These are phyloP conservation scores for Diplogelasinospora grovesii DNA, from an alignment of 495 filamentous ascomycete genomes.

Conservation along the genomic window DNA sequence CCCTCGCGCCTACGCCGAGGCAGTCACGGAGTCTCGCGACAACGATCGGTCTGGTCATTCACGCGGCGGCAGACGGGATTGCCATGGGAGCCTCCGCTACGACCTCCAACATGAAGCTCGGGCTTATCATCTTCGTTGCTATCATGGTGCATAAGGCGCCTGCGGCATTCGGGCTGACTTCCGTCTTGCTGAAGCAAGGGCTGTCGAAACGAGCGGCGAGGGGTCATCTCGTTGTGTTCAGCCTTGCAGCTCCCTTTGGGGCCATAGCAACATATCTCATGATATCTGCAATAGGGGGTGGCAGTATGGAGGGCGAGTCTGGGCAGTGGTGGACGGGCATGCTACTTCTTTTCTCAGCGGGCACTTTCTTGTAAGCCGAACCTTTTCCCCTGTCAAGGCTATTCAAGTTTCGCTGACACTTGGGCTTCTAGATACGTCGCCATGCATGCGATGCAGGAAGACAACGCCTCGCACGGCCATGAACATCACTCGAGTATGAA, in stretches of 20 bases:
- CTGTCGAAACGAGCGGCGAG: constrained; percentile 78
- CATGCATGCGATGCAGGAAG: constrained; percentile 96
- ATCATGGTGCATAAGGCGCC: constrained; percentile 98
- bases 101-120: constrained; percentile 62
- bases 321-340: constrained; percentile 86
- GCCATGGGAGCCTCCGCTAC: constrained; percentile 83
- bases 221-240: constrained; percentile 83
- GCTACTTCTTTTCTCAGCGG: constrained; percentile 82
- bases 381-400: neutral
- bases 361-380: constrained; percentile 84
- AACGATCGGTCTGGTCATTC: constrained; percentile 90
- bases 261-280: constrained; percentile 77
- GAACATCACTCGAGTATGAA: constrained; percentile 51
- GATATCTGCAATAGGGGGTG: constrained; percentile 62
- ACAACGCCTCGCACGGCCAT: constrained; percentile 41
- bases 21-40: constrained; percentile 58
- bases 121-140: constrained; percentile 85
- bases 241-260: constrained; percentile 80
- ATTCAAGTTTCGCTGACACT: constrained; percentile 8
- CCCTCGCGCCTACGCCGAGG: constrained; percentile 42
- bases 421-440: constrained; percentile 72
- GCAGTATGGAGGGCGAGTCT: constrained; percentile 31
- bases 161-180: constrained; percentile 89
- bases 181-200: constrained; percentile 80
- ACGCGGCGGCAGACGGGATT: constrained; percentile 93